Evolutionary conservation across 2,329 filamentous ascomycete species (phyloP), one percentile per base, ranked within the genome.

Genomic region (Ilyonectria robusta): DNA sequence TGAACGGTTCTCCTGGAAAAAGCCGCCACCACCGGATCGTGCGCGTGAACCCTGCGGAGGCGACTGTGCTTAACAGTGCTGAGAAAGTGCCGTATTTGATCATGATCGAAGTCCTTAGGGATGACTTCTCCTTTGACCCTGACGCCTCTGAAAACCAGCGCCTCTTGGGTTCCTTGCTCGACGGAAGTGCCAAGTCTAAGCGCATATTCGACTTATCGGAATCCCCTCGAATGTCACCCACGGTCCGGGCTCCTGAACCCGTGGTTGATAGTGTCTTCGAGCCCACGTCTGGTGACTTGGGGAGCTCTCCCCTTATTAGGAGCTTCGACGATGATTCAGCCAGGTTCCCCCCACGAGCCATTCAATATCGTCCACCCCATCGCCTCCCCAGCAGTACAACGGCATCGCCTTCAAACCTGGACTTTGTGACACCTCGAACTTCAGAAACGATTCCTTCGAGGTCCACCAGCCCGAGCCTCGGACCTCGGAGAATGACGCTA

Each of bases 61-160:
- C 93, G 6, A 95, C 93, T 1, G 94, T 95, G 61, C 82, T 96
- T 58, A 96, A 96, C 80, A 96, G 93, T 78, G 93, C 93, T 5
- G 93, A 96, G 78, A 93, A 94, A 77, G 93, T 96, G 50, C 93
- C 93, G 1, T 96, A 94, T 80, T 81, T 96, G 56, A 85, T 96
- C 31, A 95, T 96, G 93, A 89, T 95, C 2, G 93, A 96, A 77
- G 91, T 96, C 23, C 81, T 96, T 54, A 85, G 91, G 26, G 93
- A 95, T 71, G 93, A 96, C 75, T 95, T 96, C 76, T 91, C 91
- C 37, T 96, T 96, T 74, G 91, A 95, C 72, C 92, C 93, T 0
- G 89, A 92, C 35, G 91, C 90, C 0, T 84, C 87, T 31, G 91
- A 94, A 69, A 96, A 96, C 73, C 87, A 92, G 75, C 85, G 88